Conservation (phyloP, 2,329 filamentous ascomycete genomes). For the Pestalotiopsis sp. region DNA sequence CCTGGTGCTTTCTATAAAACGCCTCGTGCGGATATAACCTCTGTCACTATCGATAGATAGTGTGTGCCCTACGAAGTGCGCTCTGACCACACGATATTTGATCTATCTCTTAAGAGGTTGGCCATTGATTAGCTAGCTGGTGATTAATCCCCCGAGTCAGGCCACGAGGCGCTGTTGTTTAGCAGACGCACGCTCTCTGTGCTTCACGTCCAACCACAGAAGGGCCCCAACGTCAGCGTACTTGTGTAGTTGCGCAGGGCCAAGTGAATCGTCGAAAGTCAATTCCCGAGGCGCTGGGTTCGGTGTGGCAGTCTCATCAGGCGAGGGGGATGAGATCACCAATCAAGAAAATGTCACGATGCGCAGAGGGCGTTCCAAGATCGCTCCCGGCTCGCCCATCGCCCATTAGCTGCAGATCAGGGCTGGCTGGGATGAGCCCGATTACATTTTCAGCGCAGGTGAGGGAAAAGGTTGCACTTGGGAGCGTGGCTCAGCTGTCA, state of each 20-base stretch:
- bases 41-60: background rate
- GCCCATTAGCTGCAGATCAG: background rate
- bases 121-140: background rate
- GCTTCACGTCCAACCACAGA: background rate
- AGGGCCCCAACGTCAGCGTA: background rate
- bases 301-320: too few relatives aligned
- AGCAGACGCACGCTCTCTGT: background rate
- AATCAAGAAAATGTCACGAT: too few relatives aligned
- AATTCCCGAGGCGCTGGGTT: too few relatives aligned
- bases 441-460: background rate
- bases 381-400: background rate
- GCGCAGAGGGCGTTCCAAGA: background rate
- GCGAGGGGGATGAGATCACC: too few relatives aligned
- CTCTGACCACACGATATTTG: background rate
- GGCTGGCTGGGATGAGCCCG: background rate
- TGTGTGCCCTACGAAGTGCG: background rate
- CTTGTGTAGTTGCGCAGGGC: too few relatives aligned
- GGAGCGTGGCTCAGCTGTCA: background rate
- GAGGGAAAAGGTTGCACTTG: background rate
- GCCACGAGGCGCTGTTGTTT: background rate
- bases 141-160: background rate
- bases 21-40: background rate
- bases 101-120: background rate
- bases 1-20: background rate
- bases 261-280: too few relatives aligned